A percentile compares a stretch with the other conserved stretches of the same genome.
These are phyloP conservation scores for Spergularia marina DNA, from an alignment of 148 eudicot genomes.

Conservation along the genomic window DNA sequence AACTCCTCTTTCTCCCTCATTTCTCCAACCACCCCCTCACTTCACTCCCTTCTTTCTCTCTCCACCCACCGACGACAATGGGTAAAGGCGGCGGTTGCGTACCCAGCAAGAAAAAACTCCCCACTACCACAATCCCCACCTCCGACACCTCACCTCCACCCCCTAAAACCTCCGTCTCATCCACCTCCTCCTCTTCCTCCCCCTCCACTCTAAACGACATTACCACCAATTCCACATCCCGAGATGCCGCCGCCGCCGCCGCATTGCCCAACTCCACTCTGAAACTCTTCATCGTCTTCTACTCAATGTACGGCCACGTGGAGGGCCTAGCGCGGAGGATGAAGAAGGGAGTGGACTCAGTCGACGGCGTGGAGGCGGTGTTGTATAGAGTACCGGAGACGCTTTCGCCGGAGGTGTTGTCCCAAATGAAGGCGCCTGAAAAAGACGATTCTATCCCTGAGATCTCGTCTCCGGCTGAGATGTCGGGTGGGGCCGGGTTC, in stretches of 20 bases:
- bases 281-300: conserved; percentile 64
- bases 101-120: conserved; percentile 57
- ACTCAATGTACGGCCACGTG: conserved; percentile 96
- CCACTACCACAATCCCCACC: conserved; percentile 10
- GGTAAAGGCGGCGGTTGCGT: conserved; percentile 95
- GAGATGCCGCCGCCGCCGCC: conserved; percentile 8
- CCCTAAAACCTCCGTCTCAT: not conserved
- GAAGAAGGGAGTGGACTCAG: conserved; percentile 65
- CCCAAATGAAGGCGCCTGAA: conserved; percentile 63
- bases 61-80: conserved; percentile 31
- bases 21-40: too few species aligned
- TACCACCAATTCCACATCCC: not conserved
- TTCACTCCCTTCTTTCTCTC: not conserved
- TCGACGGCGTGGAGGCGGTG: conserved; percentile 66
- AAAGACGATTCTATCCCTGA: conserved; percentile 69
- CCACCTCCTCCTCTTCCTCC: conserved; percentile 13
- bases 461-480: conserved; percentile 45
- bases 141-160: conserved; percentile 15
- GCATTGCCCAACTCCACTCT: conserved; percentile 34
- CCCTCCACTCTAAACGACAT: not conserved
- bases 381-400: conserved; percentile 78
- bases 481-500: conserved; percentile 56
- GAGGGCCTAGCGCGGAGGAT: conserved; percentile 64
- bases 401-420: conserved; percentile 49
- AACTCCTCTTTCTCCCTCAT: too few species aligned